A percentile compares a stretch with the other conserved stretches of the same genome.
Evolutionary conservation across 805 yeast species (phyloP).

Genomic region (Geotrichum ghanense): DNA sequence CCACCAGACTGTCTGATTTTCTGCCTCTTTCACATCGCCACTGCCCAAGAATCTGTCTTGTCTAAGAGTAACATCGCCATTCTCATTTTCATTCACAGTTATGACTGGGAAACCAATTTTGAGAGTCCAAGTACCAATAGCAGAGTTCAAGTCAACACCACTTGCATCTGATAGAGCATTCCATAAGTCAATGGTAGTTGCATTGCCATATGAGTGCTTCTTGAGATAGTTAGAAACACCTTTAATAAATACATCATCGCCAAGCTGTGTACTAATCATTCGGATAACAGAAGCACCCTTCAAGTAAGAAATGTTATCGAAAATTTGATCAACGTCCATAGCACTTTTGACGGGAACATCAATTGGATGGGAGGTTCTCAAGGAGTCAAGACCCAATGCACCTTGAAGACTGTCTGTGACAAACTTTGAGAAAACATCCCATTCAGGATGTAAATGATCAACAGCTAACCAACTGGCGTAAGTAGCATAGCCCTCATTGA

Average conservation of each 20-base stretch:
- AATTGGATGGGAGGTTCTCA: slow-evolving; percentile 65
- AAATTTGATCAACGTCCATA: slow-evolving; percentile 68
- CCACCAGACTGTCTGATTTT: slow-evolving; percentile 42
- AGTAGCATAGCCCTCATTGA: slow-evolving; percentile 85
- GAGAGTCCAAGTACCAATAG: slow-evolving; percentile 64
- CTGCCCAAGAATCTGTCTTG: slow-evolving; percentile 55
- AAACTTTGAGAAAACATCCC: slow-evolving; percentile 72
- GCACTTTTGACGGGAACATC: slow-evolving; percentile 75
- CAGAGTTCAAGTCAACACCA: slow-evolving; percentile 44
- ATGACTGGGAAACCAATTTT: slow-evolving; percentile 66
- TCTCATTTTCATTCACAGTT: slow-evolving; percentile 31
- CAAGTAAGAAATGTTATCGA: slow-evolving; percentile 69
- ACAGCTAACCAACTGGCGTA: slow-evolving; percentile 70
- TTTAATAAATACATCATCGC: slow-evolving; percentile 53
- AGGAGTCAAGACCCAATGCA: slow-evolving; percentile 64
- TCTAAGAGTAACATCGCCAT: slow-evolving; percentile 28
- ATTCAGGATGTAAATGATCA: slow-evolving; percentile 61
- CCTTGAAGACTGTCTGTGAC: slow-evolving; percentile 66
- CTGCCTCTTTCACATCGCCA: slow-evolving; percentile 49
- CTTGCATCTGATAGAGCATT: slow-evolving; percentile 48
- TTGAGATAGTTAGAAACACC: slow-evolving; percentile 66
- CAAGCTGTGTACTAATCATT: slow-evolving; percentile 65
- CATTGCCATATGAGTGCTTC: slow-evolving; percentile 53
- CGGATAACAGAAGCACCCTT: slow-evolving; percentile 72
- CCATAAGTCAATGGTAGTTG: slow-evolving; percentile 69